phyloP scores from a whole-genome alignment of 1,284 basidiomycete genomes.

The Psilocybe mexicana region DNA sequence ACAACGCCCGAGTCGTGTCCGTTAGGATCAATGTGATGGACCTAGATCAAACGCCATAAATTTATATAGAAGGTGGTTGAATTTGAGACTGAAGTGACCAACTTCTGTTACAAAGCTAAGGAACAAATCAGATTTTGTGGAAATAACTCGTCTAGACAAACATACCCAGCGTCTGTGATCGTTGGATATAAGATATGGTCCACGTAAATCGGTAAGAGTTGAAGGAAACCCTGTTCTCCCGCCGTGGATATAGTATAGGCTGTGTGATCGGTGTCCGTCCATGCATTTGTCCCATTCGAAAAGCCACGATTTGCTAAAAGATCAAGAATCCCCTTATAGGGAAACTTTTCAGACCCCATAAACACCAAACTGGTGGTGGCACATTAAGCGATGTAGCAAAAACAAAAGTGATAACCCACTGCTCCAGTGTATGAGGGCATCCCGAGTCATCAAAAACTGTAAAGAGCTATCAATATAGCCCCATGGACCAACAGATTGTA shows the following conservation, averaged over 20 bases:
- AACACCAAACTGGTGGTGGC: slow-evolving; percentile 71
- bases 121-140: background rate
- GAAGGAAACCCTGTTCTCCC: slow-evolving; percentile 93
- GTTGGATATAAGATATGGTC: slow-evolving; percentile 99
- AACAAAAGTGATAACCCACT: slow-evolving; percentile 49
- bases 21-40: slow-evolving; percentile 90
- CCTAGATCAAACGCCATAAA: slow-evolving; percentile 41
- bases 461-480: background rate
- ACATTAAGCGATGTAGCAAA: slow-evolving; percentile 1
- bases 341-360: slow-evolving; percentile 92
- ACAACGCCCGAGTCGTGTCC: slow-evolving; percentile 96
- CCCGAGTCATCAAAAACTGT: slow-evolving; percentile 91
- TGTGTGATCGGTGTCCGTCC: slow-evolving; percentile 87
- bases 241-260: slow-evolving; percentile 98
- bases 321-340: slow-evolving; percentile 97
- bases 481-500: background rate
- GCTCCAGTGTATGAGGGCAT: slow-evolving; percentile 92
- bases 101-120: slow-evolving; percentile 85
- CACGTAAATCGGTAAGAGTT: slow-evolving; percentile 92
- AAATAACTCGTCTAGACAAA: background rate
- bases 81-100: slow-evolving; percentile 10
- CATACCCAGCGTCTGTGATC: slow-evolving; percentile 80
- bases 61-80: background rate
- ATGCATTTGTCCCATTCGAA: slow-evolving; percentile 89
- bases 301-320: slow-evolving; percentile 97